These are phyloP conservation scores for Amanita polypyramis DNA, from an alignment of 768 basidiomycete genomes.

Conservation along the genomic window DNA sequence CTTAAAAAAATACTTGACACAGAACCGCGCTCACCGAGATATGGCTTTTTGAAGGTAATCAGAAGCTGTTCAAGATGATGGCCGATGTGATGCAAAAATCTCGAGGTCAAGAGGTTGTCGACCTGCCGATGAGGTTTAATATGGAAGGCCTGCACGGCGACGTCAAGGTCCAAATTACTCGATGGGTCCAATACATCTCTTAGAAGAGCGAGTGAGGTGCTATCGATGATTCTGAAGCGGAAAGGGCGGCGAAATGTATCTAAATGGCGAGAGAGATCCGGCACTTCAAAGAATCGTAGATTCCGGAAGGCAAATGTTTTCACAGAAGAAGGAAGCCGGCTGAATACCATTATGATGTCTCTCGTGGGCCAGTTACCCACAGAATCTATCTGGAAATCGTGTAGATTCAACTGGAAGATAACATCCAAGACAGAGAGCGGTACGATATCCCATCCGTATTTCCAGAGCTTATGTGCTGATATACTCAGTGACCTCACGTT, in stretches of 20 bases:
- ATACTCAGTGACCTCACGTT: neutral
- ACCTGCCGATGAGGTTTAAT: neutral
- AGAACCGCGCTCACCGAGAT: neutral
- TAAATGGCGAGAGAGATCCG: neutral
- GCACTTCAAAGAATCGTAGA: neutral
- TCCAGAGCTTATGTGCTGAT: neutral
- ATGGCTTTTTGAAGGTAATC: neutral
- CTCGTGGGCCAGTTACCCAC: neutral
- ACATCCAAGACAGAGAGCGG: neutral
- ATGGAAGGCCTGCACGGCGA: conserved; percentile 1
- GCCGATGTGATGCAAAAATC: conserved; percentile 1
- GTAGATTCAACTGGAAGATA: neutral
- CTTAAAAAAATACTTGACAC: neutral
- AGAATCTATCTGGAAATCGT: neutral
- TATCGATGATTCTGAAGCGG: neutral
- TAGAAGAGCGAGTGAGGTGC: neutral
- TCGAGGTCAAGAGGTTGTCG: neutral
- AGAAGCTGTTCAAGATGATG: neutral
- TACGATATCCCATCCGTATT: neutral
- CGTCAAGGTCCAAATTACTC: neutral
- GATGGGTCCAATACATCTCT: neutral
- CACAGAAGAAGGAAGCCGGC: neutral
- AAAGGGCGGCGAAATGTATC: neutral
- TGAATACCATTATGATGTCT: neutral
- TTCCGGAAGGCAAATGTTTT: neutral